These are phyloP conservation scores for Puccinia brachypodii DNA, from an alignment of 1,284 basidiomycete genomes.

Conservation along the genomic window DNA sequence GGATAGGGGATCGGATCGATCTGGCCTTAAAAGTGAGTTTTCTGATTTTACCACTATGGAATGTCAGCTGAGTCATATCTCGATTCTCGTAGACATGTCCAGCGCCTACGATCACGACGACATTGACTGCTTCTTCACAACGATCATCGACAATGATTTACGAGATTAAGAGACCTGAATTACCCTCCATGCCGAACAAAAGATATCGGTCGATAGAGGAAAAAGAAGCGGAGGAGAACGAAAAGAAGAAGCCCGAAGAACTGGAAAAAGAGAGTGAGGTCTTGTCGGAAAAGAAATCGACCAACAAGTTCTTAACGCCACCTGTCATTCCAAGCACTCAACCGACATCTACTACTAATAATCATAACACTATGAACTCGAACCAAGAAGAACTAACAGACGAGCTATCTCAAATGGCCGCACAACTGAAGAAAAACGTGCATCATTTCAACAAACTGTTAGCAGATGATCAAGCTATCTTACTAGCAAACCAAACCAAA, in stretches of 20 bases:
- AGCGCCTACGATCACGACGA: not conserved
- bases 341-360: not conserved
- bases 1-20: not conserved
- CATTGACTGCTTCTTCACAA: not conserved
- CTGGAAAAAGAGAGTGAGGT: not conserved
- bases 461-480: slow-evolving; percentile 66
- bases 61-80: too few species aligned
- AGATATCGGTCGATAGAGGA: not conserved
- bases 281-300: not conserved
- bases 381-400: slow-evolving; percentile 69
- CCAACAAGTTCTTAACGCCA: not conserved
- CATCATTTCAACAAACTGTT: slow-evolving; percentile 68
- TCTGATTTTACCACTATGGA: not conserved
- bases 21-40: not conserved
- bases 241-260: slow-evolving; percentile 2
- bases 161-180: slow-evolving; percentile 22
- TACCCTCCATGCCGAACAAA: not conserved
- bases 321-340: not conserved
- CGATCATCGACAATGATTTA: not conserved
- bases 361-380: slow-evolving; percentile 1
- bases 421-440: slow-evolving; percentile 72
- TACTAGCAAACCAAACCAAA: slow-evolving; percentile 66
- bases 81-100: slow-evolving; percentile 27
- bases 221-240: not conserved
- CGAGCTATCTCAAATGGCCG: slow-evolving; percentile 73